These are phyloP conservation scores for Podaxis sp. DNA, from an alignment of 768 basidiomycete species.

Conservation along the genomic window DNA sequence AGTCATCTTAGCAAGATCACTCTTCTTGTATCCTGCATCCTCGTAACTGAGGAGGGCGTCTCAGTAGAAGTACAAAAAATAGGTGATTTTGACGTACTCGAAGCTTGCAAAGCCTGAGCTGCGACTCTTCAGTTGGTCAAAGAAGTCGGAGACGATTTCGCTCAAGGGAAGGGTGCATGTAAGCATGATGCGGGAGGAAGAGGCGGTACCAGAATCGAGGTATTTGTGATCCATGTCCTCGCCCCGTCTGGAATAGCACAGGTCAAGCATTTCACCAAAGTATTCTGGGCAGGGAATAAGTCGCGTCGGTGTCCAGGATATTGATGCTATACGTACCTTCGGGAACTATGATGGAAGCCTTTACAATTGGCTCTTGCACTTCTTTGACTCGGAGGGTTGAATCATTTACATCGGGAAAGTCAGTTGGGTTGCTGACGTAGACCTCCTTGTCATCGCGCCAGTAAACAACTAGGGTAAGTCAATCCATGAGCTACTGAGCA, in stretches of 20 bases:
- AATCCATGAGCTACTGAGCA: not conserved
- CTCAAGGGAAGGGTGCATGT: conserved; percentile 84
- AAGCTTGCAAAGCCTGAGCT: conserved; percentile 92
- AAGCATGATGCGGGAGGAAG: conserved; percentile 71
- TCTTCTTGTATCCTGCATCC: conserved; percentile 83
- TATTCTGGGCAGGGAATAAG: conserved; percentile 54
- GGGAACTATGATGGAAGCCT: conserved; percentile 91
- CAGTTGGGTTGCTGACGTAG: conserved; percentile 87
- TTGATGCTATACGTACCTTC: conserved; percentile 55
- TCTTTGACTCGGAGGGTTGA: conserved; percentile 58
- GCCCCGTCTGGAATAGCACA: conserved; percentile 85
- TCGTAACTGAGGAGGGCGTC: conserved; percentile 67
- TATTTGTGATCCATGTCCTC: conserved; percentile 82
- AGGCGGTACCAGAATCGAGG: conserved; percentile 56
- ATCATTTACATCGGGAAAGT: conserved; percentile 87
- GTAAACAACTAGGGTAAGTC: conserved; percentile 61
- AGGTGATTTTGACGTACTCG: conserved; percentile 53
- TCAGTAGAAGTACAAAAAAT: not conserved
- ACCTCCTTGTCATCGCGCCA: conserved; percentile 47
- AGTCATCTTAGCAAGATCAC: conserved; percentile 87
- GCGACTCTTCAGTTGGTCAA: conserved; percentile 90
- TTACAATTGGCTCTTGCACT: conserved; percentile 91
- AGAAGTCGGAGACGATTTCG: conserved; percentile 94
- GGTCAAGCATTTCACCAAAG: conserved; percentile 94
- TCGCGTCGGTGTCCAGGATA: not conserved